A percentile compares a stretch with the other conserved stretches of the same genome.
phyloP scores from a whole-genome alignment of 805 yeast genomes.

The Suhomyces canberraensis region DNA sequence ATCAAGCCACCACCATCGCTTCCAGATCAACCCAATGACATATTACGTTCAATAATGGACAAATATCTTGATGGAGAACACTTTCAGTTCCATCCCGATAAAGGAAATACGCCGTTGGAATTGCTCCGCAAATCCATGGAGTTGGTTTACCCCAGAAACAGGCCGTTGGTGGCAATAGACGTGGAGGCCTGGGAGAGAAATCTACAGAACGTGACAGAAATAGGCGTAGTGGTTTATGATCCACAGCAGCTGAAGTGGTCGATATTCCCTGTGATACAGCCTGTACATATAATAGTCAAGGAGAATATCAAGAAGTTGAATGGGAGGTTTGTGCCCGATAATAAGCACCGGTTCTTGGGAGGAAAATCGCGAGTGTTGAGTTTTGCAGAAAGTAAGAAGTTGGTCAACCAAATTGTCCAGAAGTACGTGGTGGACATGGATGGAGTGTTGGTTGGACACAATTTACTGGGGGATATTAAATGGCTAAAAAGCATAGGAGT shows the following conservation, averaged over 20 bases:
- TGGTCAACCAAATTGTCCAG: constrained; percentile 10
- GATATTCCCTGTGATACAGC: constrained; percentile 15
- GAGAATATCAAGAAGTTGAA: constrained; percentile 16
- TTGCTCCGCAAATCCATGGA: constrained; percentile 12
- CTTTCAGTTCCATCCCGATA: neutral
- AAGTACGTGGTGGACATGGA: constrained; percentile 14
- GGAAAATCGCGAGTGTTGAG: constrained; percentile 18
- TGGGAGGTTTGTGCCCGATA: constrained; percentile 20
- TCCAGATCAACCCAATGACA: neutral
- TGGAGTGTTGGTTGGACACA: constrained; percentile 20
- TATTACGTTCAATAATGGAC: neutral
- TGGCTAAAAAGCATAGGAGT: constrained; percentile 16
- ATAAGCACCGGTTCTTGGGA: constrained; percentile 19
- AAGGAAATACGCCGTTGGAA: neutral
- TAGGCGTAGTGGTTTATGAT: constrained; percentile 24
- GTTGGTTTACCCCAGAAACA: constrained; percentile 17
- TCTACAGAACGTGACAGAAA: constrained; percentile 18
- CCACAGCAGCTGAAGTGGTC: constrained; percentile 15
- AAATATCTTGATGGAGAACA: neutral
- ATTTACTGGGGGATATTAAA: constrained; percentile 10
- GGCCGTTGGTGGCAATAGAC: constrained; percentile 24
- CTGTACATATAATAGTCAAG: constrained; percentile 19
- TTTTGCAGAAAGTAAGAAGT: constrained; percentile 7
- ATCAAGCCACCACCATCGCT: too few relatives aligned
- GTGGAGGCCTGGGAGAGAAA: constrained; percentile 24